Conservation (phyloP, 2,329 filamentous ascomycete genomes). For the Fonsecaea pedrosoi region DNA sequence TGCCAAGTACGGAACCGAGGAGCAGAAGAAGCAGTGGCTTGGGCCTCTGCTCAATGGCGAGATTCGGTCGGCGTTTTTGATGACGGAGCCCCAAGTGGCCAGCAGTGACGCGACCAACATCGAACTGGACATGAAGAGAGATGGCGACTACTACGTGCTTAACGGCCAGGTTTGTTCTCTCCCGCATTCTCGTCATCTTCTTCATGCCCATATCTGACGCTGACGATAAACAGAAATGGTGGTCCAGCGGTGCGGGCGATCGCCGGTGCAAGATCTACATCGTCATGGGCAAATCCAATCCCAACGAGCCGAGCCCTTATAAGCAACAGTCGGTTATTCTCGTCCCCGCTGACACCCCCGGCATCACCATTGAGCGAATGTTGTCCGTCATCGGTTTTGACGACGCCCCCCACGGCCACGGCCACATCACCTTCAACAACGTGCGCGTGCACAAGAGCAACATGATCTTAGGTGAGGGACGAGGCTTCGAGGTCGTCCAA, state of each 20-base stretch:
- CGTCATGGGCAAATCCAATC: constrained; percentile 92
- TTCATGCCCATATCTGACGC: neutral
- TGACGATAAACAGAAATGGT: constrained; percentile 80
- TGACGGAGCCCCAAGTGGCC: constrained; percentile 90
- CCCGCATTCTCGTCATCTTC: neutral
- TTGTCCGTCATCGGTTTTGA: constrained; percentile 94
- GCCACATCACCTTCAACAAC: constrained; percentile 86
- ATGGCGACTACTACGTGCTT: constrained; percentile 87
- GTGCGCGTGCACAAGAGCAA: constrained; percentile 82
- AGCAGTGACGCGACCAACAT: constrained; percentile 95
- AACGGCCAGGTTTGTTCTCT: constrained; percentile 65
- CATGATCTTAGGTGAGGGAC: constrained; percentile 89
- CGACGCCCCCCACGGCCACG: constrained; percentile 97
- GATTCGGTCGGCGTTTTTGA: constrained; percentile 88
- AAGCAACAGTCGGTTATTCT: constrained; percentile 91
- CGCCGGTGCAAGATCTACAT: constrained; percentile 91
- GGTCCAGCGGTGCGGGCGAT: constrained; percentile 95
- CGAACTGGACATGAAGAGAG: constrained; percentile 77
- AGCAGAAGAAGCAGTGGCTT: constrained; percentile 76
- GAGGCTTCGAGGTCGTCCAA: constrained; percentile 98
- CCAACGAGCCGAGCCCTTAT: constrained; percentile 77
- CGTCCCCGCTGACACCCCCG: constrained; percentile 79
- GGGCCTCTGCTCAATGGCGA: constrained; percentile 79
- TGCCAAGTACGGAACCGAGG: constrained; percentile 84
- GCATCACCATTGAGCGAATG: constrained; percentile 94